phyloP scores from a whole-genome alignment of 2,329 filamentous ascomycete genomes.

The Gremmenia infestans region DNA sequence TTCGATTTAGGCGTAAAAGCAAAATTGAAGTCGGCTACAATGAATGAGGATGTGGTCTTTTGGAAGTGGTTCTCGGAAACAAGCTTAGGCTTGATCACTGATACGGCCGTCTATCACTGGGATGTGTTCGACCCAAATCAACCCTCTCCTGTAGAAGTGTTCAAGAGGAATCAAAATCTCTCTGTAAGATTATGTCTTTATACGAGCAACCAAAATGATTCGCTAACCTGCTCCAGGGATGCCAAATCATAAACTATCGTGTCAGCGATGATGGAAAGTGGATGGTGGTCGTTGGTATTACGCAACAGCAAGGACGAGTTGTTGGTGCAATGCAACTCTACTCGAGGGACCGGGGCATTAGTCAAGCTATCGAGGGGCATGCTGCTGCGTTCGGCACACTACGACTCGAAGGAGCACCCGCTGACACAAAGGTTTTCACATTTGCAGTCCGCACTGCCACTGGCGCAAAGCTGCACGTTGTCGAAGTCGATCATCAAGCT shows the following conservation, averaged over 20 bases:
- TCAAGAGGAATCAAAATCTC: constrained; percentile 89
- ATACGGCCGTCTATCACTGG: constrained; percentile 92
- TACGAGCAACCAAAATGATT: not conserved
- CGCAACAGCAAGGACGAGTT: constrained; percentile 86
- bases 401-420: constrained; percentile 78
- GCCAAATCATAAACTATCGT: constrained; percentile 99
- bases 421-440: constrained; percentile 92
- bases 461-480: constrained; percentile 93
- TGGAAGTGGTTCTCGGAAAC: constrained; percentile 98
- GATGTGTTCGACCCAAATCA: constrained; percentile 86
- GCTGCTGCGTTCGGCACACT: constrained; percentile 91
- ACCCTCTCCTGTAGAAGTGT: constrained; percentile 78
- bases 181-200: constrained; percentile 52
- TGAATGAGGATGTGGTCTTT: constrained; percentile 96
- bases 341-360: constrained; percentile 92
- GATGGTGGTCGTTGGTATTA: constrained; percentile 97
- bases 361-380: constrained; percentile 96
- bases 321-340: constrained; percentile 97
- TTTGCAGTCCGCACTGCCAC: constrained; percentile 88
- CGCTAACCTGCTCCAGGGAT: constrained; percentile 54
- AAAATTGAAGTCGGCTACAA: constrained; percentile 93
- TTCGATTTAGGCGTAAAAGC: constrained; percentile 91
- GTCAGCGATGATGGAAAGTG: constrained; percentile 94
- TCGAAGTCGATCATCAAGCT: constrained; percentile 91
- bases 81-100: constrained; percentile 84